Evolutionary conservation across 2,329 filamentous ascomycete species (phyloP).

Genomic region (Neofusicoccum ribis): DNA sequence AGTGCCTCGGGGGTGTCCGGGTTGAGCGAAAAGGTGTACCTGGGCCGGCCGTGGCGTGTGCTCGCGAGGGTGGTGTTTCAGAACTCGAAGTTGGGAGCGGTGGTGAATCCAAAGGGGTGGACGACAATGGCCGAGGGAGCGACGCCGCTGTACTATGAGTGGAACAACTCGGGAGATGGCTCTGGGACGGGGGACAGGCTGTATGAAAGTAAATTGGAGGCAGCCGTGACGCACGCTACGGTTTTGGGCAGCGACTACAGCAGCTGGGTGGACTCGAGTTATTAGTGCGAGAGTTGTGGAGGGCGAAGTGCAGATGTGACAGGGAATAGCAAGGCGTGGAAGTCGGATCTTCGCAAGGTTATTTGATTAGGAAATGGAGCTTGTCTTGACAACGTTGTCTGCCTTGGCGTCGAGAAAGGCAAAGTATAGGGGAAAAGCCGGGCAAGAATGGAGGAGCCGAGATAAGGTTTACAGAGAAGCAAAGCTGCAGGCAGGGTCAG

Average conservation of each 20-base stretch:
- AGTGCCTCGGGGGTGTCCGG: slow-evolving; percentile 37
- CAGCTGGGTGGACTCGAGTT: slow-evolving; percentile 47
- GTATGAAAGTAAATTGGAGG: slow-evolving; percentile 45
- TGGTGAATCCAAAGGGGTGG: slow-evolving; percentile 64
- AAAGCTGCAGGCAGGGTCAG: too few species aligned
- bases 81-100: slow-evolving; percentile 51
- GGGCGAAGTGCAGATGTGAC: not conserved
- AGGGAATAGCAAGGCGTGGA: too few species aligned
- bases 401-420: too few species aligned
- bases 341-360: not conserved
- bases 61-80: slow-evolving; percentile 57
- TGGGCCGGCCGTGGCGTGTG: slow-evolving; percentile 56
- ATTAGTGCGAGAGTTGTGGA: slow-evolving; percentile 23
- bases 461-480: too few species aligned
- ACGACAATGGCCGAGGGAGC: slow-evolving; percentile 43
- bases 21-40: slow-evolving; percentile 40
- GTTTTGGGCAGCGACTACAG: slow-evolving; percentile 49
- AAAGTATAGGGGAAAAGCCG: too few species aligned
- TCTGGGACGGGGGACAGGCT: slow-evolving; percentile 50
- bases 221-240: slow-evolving; percentile 44
- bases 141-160: slow-evolving; percentile 55
- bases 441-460: too few species aligned
- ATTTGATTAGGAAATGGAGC: not conserved
- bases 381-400: too few species aligned
- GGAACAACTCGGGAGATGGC: slow-evolving; percentile 59